These are phyloP conservation scores for Chenopodium quinoa DNA, from an alignment of 148 eudicot genomes.

Conservation along the genomic window DNA sequence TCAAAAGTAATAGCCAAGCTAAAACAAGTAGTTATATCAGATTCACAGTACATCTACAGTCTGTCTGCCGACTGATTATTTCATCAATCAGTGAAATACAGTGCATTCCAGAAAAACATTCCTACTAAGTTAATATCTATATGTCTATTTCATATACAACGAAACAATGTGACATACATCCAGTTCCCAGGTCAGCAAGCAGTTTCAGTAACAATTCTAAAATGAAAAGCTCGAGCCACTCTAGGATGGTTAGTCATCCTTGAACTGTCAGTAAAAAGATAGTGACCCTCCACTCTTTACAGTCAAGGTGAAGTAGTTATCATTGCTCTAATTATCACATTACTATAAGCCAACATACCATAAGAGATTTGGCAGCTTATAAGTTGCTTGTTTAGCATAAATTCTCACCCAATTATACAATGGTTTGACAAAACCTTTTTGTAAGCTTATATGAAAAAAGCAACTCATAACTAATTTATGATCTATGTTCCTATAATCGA, in stretches of 20 bases:
- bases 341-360: conserved; percentile 8
- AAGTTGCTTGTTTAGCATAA: conserved; percentile 21
- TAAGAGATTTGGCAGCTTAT: conserved; percentile 10
- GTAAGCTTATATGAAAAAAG: conserved; percentile 15
- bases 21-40: background rate
- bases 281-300: conserved; percentile 2
- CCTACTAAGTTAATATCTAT: background rate
- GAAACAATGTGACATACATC: background rate
- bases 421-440: conserved; percentile 18
- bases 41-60: background rate
- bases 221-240: background rate
- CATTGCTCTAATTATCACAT: background rate
- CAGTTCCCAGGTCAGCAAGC: background rate
- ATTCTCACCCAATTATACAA: background rate
- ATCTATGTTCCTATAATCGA: background rate
- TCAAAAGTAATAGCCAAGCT: background rate
- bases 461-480: conserved; percentile 1
- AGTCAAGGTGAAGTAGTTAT: conserved; percentile 10
- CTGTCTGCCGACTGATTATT: background rate
- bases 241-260: background rate
- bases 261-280: conserved; percentile 11
- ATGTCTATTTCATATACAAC: background rate
- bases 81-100: background rate
- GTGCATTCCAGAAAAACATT: conserved; percentile 4
- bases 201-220: conserved; percentile 13